A percentile compares a stretch with the other conserved stretches of the same genome.
These are phyloP conservation scores for Leucocoprinus sp. DNA, from an alignment of 768 basidiomycete species.

Conservation along the genomic window DNA sequence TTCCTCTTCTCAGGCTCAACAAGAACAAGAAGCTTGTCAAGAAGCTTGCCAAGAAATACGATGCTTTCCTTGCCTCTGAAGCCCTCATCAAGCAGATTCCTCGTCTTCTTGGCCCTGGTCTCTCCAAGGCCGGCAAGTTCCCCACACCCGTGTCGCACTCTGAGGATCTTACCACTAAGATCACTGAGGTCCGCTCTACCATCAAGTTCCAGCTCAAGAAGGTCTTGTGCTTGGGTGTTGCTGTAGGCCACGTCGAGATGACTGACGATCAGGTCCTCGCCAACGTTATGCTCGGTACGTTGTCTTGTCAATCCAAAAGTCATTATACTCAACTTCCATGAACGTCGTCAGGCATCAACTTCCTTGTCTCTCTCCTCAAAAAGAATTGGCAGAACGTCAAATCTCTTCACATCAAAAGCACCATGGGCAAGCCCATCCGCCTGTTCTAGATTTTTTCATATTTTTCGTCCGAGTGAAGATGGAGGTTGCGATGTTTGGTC, in stretches of 20 bases:
- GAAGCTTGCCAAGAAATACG: constrained; percentile 99
- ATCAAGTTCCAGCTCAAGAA: constrained; percentile 99
- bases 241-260: constrained; percentile 97
- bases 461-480: constrained; percentile 12
- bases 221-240: constrained; percentile 97
- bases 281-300: constrained; percentile 94
- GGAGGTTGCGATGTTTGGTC: constrained; percentile 17
- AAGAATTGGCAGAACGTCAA: constrained; percentile 99
- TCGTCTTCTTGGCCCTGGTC: constrained; percentile 98
- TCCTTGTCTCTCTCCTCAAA: constrained; percentile 97
- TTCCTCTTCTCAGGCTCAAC: constrained; percentile 58
- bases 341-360: constrained; percentile 98
- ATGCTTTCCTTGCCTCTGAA: constrained; percentile 97
- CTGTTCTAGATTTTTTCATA: constrained; percentile 55
- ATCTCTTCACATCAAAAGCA: constrained; percentile 96
- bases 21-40: constrained; percentile 99
- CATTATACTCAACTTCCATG: too few relatives aligned
- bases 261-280: constrained; percentile 92
- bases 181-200: constrained; percentile 93
- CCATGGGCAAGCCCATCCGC: constrained; percentile 98
- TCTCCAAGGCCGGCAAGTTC: constrained; percentile 99
- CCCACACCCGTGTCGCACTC: constrained; percentile 91
- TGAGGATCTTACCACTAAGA: constrained; percentile 86
- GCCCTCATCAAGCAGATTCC: constrained; percentile 99
- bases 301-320: too few relatives aligned